Percentiles rank a stretch among this genome's conserved stretches.
Conservation (phyloP, 257 asterid genomes). For the Anisodus tanguticus region DNA sequence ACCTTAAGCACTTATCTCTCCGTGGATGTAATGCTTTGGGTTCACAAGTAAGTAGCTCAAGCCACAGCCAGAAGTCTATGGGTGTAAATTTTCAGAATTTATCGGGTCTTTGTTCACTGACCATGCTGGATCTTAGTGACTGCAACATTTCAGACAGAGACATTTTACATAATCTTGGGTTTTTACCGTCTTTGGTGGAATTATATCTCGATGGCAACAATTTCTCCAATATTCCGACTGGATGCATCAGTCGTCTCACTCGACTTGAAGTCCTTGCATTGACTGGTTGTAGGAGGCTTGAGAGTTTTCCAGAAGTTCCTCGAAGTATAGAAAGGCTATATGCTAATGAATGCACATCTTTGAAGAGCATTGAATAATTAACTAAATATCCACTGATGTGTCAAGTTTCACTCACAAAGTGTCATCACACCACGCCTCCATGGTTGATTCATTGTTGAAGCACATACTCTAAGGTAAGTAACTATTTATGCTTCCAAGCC, state of each 20-base stretch:
- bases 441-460: neutral
- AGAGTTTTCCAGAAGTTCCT: conserved; percentile 30
- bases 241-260: conserved; percentile 17
- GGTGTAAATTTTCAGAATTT: neutral
- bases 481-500: too few species aligned
- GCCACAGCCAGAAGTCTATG: neutral
- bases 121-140: conserved; percentile 12
- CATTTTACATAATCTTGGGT: neutral
- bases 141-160: conserved; percentile 26
- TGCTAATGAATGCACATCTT: conserved; percentile 28
- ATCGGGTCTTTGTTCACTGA: conserved; percentile 29
- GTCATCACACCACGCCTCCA: neutral
- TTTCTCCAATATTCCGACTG: conserved; percentile 14
- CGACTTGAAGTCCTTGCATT: conserved; percentile 28
- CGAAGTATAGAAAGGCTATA: neutral
- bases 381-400: neutral
- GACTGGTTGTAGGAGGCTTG: conserved; percentile 22
- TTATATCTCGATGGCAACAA: conserved; percentile 24
- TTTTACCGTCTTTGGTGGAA: conserved; percentile 21
- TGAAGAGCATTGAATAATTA: conserved; percentile 21
- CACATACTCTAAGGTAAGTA: conserved; percentile 27
- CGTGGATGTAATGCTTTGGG: conserved; percentile 17
- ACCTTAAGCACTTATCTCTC: conserved; percentile 28
- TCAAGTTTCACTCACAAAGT: neutral
- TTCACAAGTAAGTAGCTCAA: neutral